These are phyloP conservation scores for Fusarium sp. DNA, from an alignment of 2,329 filamentous ascomycete species.

Conservation along the genomic window DNA sequence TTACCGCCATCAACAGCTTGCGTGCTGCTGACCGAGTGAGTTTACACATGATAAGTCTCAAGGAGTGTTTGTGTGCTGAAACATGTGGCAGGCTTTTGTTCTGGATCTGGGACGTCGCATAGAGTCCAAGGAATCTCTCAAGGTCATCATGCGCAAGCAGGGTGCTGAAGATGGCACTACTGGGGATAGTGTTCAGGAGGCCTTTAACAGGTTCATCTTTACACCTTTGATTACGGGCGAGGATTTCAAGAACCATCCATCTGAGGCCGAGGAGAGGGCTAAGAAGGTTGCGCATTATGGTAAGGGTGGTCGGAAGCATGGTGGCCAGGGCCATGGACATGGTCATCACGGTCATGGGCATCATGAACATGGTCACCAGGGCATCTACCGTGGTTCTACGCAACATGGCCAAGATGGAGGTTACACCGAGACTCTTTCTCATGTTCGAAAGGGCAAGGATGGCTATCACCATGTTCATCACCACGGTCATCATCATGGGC, in stretches of 20 bases:
- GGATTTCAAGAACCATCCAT: slow-evolving; percentile 38
- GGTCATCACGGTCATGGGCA: background rate
- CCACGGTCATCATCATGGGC: background rate
- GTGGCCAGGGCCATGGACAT: background rate
- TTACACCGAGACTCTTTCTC: background rate
- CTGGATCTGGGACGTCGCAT: slow-evolving; percentile 45
- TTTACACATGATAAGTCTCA: background rate
- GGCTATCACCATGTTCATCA: background rate
- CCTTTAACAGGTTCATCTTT: slow-evolving; percentile 40
- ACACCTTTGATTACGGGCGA: slow-evolving; percentile 45
- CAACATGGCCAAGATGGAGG: background rate
- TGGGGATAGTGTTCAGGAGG: slow-evolving; percentile 40
- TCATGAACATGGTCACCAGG: background rate
- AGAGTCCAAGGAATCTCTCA: slow-evolving; percentile 37
- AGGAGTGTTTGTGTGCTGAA: background rate
- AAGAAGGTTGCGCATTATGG: background rate
- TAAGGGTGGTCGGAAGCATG: background rate
- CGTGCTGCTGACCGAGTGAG: slow-evolving; percentile 42
- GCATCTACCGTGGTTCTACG: too few relatives aligned
- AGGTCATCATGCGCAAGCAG: slow-evolving; percentile 44
- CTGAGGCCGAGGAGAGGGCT: background rate
- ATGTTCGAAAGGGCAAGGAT: background rate
- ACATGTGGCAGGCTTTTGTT: slow-evolving; percentile 31
- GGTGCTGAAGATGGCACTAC: slow-evolving; percentile 44
- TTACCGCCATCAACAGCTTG: slow-evolving; percentile 45